A percentile compares a stretch with the other conserved stretches of the same genome.
phyloP scores from a whole-genome alignment of 208 protist genomes.

The Trypanosoma mega region DNA sequence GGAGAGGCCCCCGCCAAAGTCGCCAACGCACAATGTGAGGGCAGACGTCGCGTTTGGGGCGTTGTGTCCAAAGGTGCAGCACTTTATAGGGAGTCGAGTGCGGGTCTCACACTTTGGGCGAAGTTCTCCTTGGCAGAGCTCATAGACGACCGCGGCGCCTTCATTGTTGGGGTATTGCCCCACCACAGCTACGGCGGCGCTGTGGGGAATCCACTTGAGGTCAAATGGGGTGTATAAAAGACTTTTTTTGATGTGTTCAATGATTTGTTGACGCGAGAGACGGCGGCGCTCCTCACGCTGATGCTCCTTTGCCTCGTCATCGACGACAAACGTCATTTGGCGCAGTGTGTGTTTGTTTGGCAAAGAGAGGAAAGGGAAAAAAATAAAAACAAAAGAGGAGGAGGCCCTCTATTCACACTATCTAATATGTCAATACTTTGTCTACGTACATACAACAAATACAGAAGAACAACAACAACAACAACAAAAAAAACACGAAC shows the following conservation, averaged over 20 bases:
- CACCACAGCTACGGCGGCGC: slow-evolving; percentile 67
- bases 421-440: no score
- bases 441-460: no score
- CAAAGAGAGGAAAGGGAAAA: no score
- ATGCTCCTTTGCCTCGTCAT: slow-evolving; percentile 29
- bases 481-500: no score
- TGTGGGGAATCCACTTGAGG: slow-evolving; percentile 88
- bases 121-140: slow-evolving; percentile 82
- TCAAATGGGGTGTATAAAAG: slow-evolving; percentile 92
- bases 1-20: slow-evolving; percentile 84
- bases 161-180: slow-evolving; percentile 91
- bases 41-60: slow-evolving; percentile 16
- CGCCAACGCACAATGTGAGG: slow-evolving; percentile 67
- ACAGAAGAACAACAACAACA: no score
- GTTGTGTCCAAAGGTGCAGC: slow-evolving; percentile 89
- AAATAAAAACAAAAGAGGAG: not conserved
- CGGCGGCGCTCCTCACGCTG: slow-evolving; percentile 32
- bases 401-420: slow-evolving; percentile 3
- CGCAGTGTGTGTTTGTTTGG: no score
- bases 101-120: slow-evolving; percentile 49
- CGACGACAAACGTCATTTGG: slow-evolving; percentile 31
- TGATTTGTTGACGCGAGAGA: slow-evolving; percentile 87
- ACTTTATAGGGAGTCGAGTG: slow-evolving; percentile 78
- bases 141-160: slow-evolving; percentile 73
- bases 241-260: slow-evolving; percentile 90